These are phyloP conservation scores for Leccinellum albellum DNA, from an alignment of 768 basidiomycete species.

Conservation along the genomic window DNA sequence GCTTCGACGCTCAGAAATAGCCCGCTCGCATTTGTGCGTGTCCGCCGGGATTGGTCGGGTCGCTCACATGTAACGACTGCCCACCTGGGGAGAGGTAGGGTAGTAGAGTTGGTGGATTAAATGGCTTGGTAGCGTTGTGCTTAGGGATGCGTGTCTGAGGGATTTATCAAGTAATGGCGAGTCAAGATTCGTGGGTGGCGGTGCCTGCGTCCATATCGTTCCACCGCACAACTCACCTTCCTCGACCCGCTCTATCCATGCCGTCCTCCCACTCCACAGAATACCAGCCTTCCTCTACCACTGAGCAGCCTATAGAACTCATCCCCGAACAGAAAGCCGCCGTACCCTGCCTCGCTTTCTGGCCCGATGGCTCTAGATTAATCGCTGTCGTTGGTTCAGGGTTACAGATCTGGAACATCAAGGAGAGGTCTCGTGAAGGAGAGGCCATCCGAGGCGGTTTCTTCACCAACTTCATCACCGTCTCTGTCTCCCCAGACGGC, in stretches of 20 bases:
- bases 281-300: background rate
- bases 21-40: background rate
- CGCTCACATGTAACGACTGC: background rate
- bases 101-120: background rate
- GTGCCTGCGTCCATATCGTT: constrained; percentile 2
- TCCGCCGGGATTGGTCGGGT: background rate
- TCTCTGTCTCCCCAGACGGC: constrained; percentile 21
- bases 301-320: constrained; percentile 11
- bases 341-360: constrained; percentile 21
- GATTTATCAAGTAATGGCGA: constrained; percentile 16
- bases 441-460: constrained; percentile 21
- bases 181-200: constrained; percentile 7
- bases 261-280: constrained; percentile 1
- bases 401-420: constrained; percentile 25
- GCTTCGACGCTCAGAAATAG: background rate
- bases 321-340: constrained; percentile 17
- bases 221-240: background rate
- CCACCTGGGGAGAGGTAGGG: background rate
- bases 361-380: constrained; percentile 24
- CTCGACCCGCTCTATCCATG: constrained; percentile 14
- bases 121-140: too few species aligned
- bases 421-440: constrained; percentile 18
- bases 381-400: constrained; percentile 26
- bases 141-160: background rate
- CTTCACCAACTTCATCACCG: constrained; percentile 27